A percentile compares a stretch with the other conserved stretches of the same genome.
Evolutionary conservation across 257 asterid species (phyloP).

Genomic region (Cruciata laevipes): DNA sequence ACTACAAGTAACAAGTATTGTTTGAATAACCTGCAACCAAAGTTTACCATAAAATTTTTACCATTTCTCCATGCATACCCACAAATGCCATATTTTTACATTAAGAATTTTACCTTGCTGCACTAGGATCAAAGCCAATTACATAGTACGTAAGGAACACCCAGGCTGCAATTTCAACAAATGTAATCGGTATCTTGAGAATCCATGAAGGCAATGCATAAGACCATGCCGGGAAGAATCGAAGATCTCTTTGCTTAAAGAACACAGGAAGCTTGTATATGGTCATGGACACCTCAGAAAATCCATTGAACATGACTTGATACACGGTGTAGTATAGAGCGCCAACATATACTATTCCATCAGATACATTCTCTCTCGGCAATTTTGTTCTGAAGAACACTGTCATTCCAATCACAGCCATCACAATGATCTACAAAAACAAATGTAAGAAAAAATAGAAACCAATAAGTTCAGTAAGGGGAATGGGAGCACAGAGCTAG

Average conservation of each 20-base stretch:
- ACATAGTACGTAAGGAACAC: slow-evolving; percentile 48
- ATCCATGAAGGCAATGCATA: slow-evolving; percentile 61
- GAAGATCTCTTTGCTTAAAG: slow-evolving; percentile 70
- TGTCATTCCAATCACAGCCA: slow-evolving; percentile 32
- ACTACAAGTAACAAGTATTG: slow-evolving; percentile 43
- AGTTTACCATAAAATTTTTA: not conserved
- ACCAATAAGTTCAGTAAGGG: not conserved
- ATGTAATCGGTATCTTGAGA: slow-evolving; percentile 49
- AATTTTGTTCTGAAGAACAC: slow-evolving; percentile 49
- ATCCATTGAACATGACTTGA: slow-evolving; percentile 52
- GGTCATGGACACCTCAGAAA: slow-evolving; percentile 57
- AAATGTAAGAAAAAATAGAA: not conserved
- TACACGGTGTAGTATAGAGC: slow-evolving; percentile 36
- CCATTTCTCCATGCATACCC: not conserved
- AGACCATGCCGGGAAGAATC: slow-evolving; percentile 68
- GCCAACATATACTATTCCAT: slow-evolving; percentile 45
- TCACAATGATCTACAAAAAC: slow-evolving; percentile 31
- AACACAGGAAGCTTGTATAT: slow-evolving; percentile 65
- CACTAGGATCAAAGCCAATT: slow-evolving; percentile 59
- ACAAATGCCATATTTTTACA: not conserved
- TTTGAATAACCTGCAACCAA: slow-evolving; percentile 45
- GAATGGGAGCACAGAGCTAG: not conserved
- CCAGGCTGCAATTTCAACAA: slow-evolving; percentile 49
- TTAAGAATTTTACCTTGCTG: slow-evolving; percentile 34
- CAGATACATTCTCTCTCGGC: slow-evolving; percentile 25